Percentiles rank a stretch among this genome's conserved stretches.
Conservation (phyloP, 2,329 filamentous ascomycete genomes). For the Ophiosphaerella korrae region DNA sequence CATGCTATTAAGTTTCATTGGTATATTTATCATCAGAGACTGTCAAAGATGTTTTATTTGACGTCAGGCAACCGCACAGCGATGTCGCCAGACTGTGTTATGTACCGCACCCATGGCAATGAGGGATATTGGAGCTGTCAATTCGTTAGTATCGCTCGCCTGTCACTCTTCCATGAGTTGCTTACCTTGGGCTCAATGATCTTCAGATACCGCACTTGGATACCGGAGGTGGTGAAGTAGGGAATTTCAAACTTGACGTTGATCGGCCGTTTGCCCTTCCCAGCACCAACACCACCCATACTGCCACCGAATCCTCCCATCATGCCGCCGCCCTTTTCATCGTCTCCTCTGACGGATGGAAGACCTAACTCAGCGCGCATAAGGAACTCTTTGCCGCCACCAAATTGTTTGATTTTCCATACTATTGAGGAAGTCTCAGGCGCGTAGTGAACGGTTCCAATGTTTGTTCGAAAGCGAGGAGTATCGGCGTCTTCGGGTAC, state of each 20-base stretch:
- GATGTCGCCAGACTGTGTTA: slow-evolving; percentile 97
- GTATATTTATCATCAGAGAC: not conserved
- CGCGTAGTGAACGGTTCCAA: slow-evolving; percentile 95
- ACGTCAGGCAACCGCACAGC: slow-evolving; percentile 93
- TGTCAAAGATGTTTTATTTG: slow-evolving; percentile 55
- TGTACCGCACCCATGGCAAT: slow-evolving; percentile 96
- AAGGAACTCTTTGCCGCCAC: slow-evolving; percentile 95
- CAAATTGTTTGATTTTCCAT: slow-evolving; percentile 99
- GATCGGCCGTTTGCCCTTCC: slow-evolving; percentile 93
- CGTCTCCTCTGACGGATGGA: slow-evolving; percentile 91
- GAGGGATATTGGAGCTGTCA: slow-evolving; percentile 93
- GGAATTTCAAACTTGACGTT: slow-evolving; percentile 99
- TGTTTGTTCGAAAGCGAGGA: slow-evolving; percentile 95
- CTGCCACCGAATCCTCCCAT: slow-evolving; percentile 95
- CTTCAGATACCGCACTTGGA: slow-evolving; percentile 97
- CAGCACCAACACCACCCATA: slow-evolving; percentile 83
- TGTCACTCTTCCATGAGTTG: not conserved
- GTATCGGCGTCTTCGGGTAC: slow-evolving; percentile 97
- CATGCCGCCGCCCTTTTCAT: slow-evolving; percentile 96
- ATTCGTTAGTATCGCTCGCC: slow-evolving; percentile 8
- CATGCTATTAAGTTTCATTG: not conserved
- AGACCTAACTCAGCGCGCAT: slow-evolving; percentile 97
- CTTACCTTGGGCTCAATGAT: slow-evolving; percentile 97
- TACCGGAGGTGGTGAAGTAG: slow-evolving; percentile 99
- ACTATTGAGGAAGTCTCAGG: slow-evolving; percentile 97